These are phyloP conservation scores for Citrus sp. DNA, from an alignment of 345 rosid species.

Conservation along the genomic window DNA sequence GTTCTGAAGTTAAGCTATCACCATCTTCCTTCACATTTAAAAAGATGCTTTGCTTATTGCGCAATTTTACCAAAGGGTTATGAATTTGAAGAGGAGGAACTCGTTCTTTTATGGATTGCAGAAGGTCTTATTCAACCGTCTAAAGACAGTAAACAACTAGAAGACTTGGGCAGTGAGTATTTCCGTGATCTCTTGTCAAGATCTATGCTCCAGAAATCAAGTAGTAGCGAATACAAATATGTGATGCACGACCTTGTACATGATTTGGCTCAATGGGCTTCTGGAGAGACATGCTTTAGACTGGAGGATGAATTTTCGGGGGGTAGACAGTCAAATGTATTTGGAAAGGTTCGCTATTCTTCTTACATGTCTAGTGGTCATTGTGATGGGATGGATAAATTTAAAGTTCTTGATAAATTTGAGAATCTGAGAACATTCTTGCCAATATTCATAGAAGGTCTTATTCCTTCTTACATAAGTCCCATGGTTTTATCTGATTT, in stretches of 20 bases:
- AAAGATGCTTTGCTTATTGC: slow-evolving; percentile 30
- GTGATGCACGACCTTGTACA: neutral
- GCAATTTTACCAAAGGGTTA: neutral
- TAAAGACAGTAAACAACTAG: neutral
- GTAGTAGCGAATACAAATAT: neutral
- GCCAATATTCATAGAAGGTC: neutral
- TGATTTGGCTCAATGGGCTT: neutral
- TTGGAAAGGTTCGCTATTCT: neutral
- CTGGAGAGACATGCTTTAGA: neutral
- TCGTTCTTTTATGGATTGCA: slow-evolving; percentile 26
- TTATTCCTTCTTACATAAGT: neutral
- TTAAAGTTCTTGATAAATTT: neutral
- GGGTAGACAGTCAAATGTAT: neutral
- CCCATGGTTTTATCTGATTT: too few relatives aligned
- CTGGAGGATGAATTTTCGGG: neutral
- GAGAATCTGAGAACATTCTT: neutral
- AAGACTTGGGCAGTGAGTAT: slow-evolving; percentile 5
- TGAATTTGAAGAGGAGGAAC: neutral
- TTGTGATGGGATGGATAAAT: neutral
- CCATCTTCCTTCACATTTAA: slow-evolving; percentile 24
- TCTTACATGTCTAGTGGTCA: neutral
- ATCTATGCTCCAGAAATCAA: neutral
- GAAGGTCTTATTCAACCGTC: slow-evolving; percentile 15
- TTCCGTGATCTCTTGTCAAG: neutral
- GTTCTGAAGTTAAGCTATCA: neutral